A percentile compares a stretch with the other conserved stretches of the same genome.
phyloP scores from a whole-genome alignment of 371 early-diverging fungal genomes.

The Blakeslea trispora region DNA sequence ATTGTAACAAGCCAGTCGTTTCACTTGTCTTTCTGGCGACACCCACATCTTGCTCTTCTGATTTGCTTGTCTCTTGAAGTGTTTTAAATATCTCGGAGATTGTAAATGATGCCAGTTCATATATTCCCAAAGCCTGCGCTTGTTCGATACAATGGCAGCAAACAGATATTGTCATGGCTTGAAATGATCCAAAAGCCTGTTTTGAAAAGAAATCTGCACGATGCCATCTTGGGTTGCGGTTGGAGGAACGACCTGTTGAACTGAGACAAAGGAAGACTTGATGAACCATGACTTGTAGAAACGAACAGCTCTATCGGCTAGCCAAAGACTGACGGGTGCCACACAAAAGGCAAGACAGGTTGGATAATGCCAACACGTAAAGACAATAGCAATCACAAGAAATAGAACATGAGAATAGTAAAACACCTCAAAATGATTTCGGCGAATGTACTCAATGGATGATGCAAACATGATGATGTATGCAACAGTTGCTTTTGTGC shows the following conservation, averaged over 20 bases:
- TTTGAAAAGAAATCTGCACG: constrained; percentile 39
- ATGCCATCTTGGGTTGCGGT: constrained; percentile 34
- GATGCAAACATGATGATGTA: constrained; percentile 43
- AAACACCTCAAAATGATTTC: constrained; percentile 46
- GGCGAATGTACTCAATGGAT: constrained; percentile 43
- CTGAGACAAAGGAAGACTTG: constrained; percentile 18
- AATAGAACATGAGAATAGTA: constrained; percentile 44
- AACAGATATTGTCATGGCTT: constrained; percentile 52
- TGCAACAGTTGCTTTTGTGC: constrained; percentile 43
- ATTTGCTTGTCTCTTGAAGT: neutral
- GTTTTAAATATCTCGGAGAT: constrained; percentile 31
- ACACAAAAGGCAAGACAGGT: constrained; percentile 45
- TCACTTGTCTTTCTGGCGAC: too few species aligned
- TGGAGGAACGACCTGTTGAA: constrained; percentile 25
- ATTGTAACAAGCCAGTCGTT: constrained; percentile 39
- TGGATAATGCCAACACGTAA: constrained; percentile 42
- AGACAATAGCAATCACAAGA: constrained; percentile 35
- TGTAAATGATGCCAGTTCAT: constrained; percentile 50
- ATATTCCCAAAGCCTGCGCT: constrained; percentile 23
- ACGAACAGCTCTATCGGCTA: constrained; percentile 41
- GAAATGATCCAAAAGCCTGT: constrained; percentile 23
- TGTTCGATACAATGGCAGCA: constrained; percentile 29
- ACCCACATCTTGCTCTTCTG: constrained; percentile 12
- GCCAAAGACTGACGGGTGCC: constrained; percentile 41
- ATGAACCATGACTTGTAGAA: constrained; percentile 45